Base-by-base conservation (phyloP, 305 asterid genomes). In the Petunia hybrid region DNA sequence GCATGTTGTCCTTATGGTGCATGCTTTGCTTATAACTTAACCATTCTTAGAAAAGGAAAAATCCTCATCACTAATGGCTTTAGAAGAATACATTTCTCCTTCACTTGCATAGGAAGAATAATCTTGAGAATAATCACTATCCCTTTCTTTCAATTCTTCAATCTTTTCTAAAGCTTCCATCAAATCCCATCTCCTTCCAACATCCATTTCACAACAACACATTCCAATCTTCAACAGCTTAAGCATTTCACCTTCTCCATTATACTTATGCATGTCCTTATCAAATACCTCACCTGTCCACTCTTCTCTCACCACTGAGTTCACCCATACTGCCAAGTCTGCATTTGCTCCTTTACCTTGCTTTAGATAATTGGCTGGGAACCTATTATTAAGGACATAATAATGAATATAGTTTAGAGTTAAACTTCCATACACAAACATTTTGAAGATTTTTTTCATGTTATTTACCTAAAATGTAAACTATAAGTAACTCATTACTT, bases 231-330 rank as follows among this genome's bases (percentile, higher is more conserved):
- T 90, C 79, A 92, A 77, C 1, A 92, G 82, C 86, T 87, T 85
- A 77, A 90, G 78, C 93, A 92, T 92, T 62, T 88, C 82, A 10
- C 94, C 92, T 76, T 89, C 92, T 0, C 86, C 79, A 4, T 39
- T 81, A 6, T 73, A 31, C 38, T 86, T 83, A 2, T 70, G 51
- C 90, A 92, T 87, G 67, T 92, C 93, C 85, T 88, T 90, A 5
- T 92, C 94, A 38, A 92, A 90, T 31, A 89, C 93, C 84, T 92
- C 94, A 2, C 91, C 91, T 0, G 92, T 87, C 94, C 92, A 89
- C 77, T 92, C 94, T 77, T 92, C 97, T 68, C 92, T 77, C 39
- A 90, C 92, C 5, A 90, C 93, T 2, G 97, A 88, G 83, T 88
- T 86, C 10, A 92, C 93, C 94, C 97, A 92, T 3, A 85, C 63